These are phyloP conservation scores for Yamadazyma philogaea DNA, from an alignment of 805 yeast species.

Conservation along the genomic window DNA sequence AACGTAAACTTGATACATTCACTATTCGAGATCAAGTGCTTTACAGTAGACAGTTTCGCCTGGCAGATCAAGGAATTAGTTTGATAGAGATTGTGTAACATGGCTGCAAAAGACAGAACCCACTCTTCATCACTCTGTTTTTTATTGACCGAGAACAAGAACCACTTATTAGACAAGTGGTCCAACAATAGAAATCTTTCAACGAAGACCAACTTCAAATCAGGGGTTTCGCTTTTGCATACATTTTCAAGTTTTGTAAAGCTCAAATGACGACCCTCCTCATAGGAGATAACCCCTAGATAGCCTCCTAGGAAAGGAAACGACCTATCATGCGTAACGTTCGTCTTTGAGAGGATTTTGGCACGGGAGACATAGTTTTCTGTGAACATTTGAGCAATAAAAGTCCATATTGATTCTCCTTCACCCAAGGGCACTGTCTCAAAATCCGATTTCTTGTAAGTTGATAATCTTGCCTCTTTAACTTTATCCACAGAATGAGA, in stretches of 20 bases:
- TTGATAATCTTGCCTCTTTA: conserved; percentile 21
- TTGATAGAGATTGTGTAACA: conserved; percentile 11
- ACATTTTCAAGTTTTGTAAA: conserved; percentile 34
- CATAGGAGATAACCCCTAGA: conserved; percentile 83
- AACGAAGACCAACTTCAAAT: conserved; percentile 68
- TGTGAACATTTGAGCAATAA: conserved; percentile 48
- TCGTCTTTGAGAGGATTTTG: conserved; percentile 19
- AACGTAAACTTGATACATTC: conserved; percentile 29
- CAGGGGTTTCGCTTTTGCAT: conserved; percentile 49
- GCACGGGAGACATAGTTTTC: conserved; percentile 29
- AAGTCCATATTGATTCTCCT: conserved; percentile 45
- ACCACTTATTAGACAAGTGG: conserved; percentile 43
- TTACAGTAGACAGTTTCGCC: conserved; percentile 14
- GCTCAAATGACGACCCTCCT: conserved; percentile 62
- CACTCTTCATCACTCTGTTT: conserved; percentile 35
- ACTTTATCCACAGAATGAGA: conserved; percentile 58
- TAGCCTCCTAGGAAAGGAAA: conserved; percentile 91
- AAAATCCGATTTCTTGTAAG: conserved; percentile 22
- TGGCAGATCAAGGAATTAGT: conserved; percentile 10
- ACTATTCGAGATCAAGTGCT: conserved; percentile 21
- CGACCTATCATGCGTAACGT: conserved; percentile 20
- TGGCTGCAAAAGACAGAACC: conserved; percentile 22
- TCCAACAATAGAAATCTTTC: conserved; percentile 62
- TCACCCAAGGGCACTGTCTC: conserved; percentile 5
- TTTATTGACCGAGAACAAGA: conserved; percentile 49